Percentiles rank a stretch among this genome's conserved stretches.
Conservation (phyloP, 1,284 basidiomycete genomes). For the Puccinia polysora region DNA sequence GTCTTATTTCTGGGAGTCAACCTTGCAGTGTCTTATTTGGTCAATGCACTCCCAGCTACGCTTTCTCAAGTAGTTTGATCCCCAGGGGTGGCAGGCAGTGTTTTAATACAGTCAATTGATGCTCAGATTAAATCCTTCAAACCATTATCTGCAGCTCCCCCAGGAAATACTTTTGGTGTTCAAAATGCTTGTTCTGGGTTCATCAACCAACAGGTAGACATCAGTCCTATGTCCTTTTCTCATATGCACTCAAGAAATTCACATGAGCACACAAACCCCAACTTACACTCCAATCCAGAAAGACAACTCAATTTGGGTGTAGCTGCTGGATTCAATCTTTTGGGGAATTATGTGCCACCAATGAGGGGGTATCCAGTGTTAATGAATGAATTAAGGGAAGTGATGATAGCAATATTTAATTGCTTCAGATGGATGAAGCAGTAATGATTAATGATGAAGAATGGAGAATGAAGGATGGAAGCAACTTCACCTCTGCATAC, state of each 20-base stretch:
- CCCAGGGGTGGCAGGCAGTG: slow-evolving; percentile 11
- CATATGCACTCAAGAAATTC: slow-evolving; percentile 13
- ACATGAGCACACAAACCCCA: slow-evolving; percentile 19
- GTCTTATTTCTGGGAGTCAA: slow-evolving; percentile 42
- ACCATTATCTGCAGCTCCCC: slow-evolving; percentile 6
- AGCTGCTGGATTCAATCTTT: slow-evolving; percentile 8
- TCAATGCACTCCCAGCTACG: slow-evolving; percentile 34
- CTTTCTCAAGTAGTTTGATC: slow-evolving; percentile 26
- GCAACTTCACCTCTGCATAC: too few relatives aligned
- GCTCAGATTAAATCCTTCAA: slow-evolving; percentile 13
- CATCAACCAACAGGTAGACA: background rate
- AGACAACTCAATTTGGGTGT: slow-evolving; percentile 1
- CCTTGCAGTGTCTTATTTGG: slow-evolving; percentile 39
- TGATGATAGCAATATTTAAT: too few relatives aligned
- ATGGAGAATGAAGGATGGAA: too few relatives aligned
- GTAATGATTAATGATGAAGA: too few relatives aligned
- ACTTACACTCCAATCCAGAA: slow-evolving; percentile 1
- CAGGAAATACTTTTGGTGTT: slow-evolving; percentile 1
- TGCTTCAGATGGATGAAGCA: too few relatives aligned
- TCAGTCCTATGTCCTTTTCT: slow-evolving; percentile 22
- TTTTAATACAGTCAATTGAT: slow-evolving; percentile 12
- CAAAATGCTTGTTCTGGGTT: slow-evolving; percentile 21
- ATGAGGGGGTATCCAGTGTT: too few relatives aligned
- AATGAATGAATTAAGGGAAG: too few relatives aligned
- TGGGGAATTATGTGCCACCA: background rate